phyloP scores from a whole-genome alignment of 2,329 filamentous ascomycete genomes.

The Scedosporium minutisporum region DNA sequence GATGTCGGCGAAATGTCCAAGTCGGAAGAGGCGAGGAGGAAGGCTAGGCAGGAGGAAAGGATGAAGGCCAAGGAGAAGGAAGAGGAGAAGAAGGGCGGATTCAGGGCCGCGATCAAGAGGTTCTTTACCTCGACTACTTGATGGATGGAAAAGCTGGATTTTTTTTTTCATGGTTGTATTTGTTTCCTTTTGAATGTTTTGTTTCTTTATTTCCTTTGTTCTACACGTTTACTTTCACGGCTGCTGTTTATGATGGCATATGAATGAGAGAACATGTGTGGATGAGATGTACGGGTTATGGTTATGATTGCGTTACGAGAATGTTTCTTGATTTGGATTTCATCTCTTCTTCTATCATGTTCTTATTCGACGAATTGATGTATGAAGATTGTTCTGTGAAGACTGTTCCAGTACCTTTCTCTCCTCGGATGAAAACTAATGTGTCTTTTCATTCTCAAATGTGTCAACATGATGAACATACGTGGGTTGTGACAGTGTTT shows the following conservation, averaged over 20 bases:
- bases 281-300: not conserved
- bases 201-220: not conserved
- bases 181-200: slow-evolving; percentile 5
- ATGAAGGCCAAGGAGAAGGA: slow-evolving; percentile 10
- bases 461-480: no score
- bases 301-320: not conserved
- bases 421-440: not conserved
- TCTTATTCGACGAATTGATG: not conserved
- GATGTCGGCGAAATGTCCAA: slow-evolving; percentile 1
- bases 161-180: not conserved
- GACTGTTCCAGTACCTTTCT: not conserved
- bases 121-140: slow-evolving; percentile 7
- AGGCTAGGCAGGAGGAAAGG: slow-evolving; percentile 9
- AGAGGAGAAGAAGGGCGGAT: slow-evolving; percentile 8
- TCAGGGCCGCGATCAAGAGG: slow-evolving; percentile 10
- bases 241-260: not conserved
- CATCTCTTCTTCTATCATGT: not conserved
- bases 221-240: not conserved
- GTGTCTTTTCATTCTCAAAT: no score
- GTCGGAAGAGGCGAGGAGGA: slow-evolving; percentile 9
- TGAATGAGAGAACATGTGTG: not conserved
- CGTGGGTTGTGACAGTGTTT: no score
- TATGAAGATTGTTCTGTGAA: not conserved
- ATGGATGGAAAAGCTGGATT: slow-evolving; percentile 4
- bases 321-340: not conserved